Evolutionary conservation across 2,329 filamentous ascomycete species (phyloP).

Genomic region (Pseudogymnoascus sp.): DNA sequence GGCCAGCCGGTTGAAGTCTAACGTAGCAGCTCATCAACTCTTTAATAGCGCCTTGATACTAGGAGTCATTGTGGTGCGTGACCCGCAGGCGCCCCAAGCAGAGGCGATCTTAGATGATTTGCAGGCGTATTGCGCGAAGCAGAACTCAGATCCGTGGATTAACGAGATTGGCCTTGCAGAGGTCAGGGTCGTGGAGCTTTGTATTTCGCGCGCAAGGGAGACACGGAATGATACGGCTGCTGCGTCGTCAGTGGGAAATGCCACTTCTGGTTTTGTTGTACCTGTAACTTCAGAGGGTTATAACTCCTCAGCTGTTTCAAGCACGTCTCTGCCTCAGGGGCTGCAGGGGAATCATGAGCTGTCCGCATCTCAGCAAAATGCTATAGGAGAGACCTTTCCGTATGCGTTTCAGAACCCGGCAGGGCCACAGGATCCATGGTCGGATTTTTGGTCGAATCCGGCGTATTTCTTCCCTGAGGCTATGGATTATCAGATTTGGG

Average conservation of each 20-base stretch:
- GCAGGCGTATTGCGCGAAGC: constrained; percentile 34
- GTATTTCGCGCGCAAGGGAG: constrained; percentile 23
- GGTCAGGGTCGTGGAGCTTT: constrained; percentile 36
- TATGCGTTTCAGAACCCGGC: background rate
- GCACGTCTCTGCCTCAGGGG: background rate
- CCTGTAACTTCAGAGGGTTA: background rate
- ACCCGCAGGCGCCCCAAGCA: constrained; percentile 26
- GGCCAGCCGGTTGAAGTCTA: constrained; percentile 30
- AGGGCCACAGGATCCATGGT: background rate
- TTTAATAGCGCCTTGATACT: constrained; percentile 36
- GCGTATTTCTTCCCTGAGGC: constrained; percentile 19
- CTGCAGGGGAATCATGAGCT: background rate
- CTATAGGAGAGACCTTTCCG: background rate
- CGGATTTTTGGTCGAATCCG: constrained; percentile 17
- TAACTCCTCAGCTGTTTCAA: background rate
- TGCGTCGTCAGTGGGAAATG: background rate
- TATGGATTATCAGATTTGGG: constrained; percentile 21
- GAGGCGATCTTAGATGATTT: constrained; percentile 33
- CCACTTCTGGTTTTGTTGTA: background rate
- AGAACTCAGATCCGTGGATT: constrained; percentile 32
- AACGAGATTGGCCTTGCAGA: constrained; percentile 35
- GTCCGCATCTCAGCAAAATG: background rate
- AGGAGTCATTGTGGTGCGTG: constrained; percentile 30
- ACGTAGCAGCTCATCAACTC: constrained; percentile 31
- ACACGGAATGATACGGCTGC: background rate